Evolutionary conservation across 148 eudicot species (phyloP), one percentile per base, ranked within the genome.

Genomic region (Cornus controversa): DNA sequence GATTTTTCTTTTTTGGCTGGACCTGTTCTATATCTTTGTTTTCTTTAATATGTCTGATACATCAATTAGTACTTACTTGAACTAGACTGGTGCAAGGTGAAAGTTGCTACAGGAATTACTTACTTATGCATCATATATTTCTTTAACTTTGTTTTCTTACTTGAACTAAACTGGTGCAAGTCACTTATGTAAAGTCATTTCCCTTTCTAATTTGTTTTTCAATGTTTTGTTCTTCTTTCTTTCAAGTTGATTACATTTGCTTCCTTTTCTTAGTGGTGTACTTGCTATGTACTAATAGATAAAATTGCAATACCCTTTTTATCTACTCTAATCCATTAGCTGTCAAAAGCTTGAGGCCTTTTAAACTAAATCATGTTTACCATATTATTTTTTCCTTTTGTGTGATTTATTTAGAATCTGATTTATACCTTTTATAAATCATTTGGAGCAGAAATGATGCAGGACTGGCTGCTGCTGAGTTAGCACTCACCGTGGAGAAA

Each of bases 401-500:
- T 71, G 57, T 24, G 23, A 65, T 18, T 57, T 20, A 14, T 57
- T 57, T 57, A 15, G 3, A 57, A 47, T 47, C 13, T 2, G 53
- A 47, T 47, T 50, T 60, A 15, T n/a, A 20, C 25, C 36, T 34
- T 45, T 64, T 68, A 42, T 72, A 66, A 68, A 40, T 66, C 65
- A 28, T 66, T 81, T 80, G 60, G 79, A 66, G 64, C 93, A 95
- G 99, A 82, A 90, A 95, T 75, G 99, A 95, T 87, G 99, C 99
- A 47, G 99, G 99, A 82, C 85, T 95, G 82, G 97, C 97, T 42
- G 99, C 93, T 83, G 99, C 99, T 66, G 99, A 95, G 86, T 81
- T 95, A 75, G 89, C 97, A 31, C 80, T 93, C 72, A 94, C 94
- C 69, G 98, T 95, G 80, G 99, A 95, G 84, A 89, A 91, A 77